Percentiles rank a stretch among this genome's conserved stretches.
phyloP scores from a whole-genome alignment of 2,329 filamentous ascomycete species.

The Bipolaris bicolor region DNA sequence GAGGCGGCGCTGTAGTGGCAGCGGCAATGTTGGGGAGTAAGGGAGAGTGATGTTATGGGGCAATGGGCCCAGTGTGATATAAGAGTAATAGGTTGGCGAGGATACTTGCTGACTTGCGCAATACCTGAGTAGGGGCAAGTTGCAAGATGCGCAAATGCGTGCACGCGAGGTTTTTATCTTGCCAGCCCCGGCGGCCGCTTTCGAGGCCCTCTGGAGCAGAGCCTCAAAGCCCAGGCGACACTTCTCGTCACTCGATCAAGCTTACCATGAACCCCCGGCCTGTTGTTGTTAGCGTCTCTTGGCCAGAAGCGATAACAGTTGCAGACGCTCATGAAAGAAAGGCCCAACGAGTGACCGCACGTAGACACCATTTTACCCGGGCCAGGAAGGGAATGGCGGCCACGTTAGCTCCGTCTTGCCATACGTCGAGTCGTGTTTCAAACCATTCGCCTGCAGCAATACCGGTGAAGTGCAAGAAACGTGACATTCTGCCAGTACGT shows the following conservation, averaged over 20 bases:
- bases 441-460: background rate
- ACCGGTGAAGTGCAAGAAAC: background rate
- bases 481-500: too few species aligned
- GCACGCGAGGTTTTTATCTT: constrained; percentile 8
- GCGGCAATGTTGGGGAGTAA: constrained; percentile 14
- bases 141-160: constrained; percentile 12
- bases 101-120: constrained; percentile 4
- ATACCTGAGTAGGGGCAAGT: constrained; percentile 7
- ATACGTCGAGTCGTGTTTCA: background rate
- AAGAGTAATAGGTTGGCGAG: background rate
- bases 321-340: too few species aligned
- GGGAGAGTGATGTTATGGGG: background rate
- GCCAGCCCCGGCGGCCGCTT: constrained; percentile 1
- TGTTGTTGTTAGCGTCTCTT: background rate
- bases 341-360: too few species aligned
- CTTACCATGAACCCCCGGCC: background rate
- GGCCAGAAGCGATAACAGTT: background rate
- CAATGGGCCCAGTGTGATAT: background rate
- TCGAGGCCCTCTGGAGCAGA: background rate
- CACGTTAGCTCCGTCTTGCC: background rate
- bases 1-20: background rate
- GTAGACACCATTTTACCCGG: background rate
- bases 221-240: constrained; percentile 7
- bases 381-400: background rate
- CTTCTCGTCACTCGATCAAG: background rate